Conservation (phyloP, 768 basidiomycete genomes). For the Rhizopogon sp. region DNA sequence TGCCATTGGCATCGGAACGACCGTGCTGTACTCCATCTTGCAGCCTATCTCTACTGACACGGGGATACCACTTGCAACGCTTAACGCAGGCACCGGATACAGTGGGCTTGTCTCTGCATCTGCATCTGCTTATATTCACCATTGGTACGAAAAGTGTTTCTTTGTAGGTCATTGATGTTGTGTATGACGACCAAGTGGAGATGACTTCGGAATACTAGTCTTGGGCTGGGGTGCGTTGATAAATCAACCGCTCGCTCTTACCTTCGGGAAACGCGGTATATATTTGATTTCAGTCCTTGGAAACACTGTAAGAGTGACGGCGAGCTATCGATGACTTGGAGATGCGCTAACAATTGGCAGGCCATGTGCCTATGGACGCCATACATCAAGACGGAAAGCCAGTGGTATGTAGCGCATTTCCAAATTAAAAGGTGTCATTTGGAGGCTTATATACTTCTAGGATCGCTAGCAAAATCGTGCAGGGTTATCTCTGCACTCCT, state of each 20-base stretch:
- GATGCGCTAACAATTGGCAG: neutral
- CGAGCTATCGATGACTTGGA: neutral
- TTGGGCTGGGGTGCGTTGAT: conserved; percentile 15
- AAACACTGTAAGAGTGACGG: conserved; percentile 5
- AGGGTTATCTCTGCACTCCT: conserved; percentile 16
- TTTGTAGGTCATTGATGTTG: conserved; percentile 4
- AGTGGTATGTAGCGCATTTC: conserved; percentile 7
- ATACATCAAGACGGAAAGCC: conserved; percentile 14
- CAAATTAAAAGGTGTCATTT: neutral
- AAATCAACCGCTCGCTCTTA: conserved; percentile 15
- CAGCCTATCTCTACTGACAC: conserved; percentile 14
- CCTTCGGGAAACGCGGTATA: conserved; percentile 15
- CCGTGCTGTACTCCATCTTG: conserved; percentile 13
- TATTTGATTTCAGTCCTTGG: conserved; percentile 15
- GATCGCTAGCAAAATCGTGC: conserved; percentile 16
- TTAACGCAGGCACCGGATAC: conserved; percentile 16
- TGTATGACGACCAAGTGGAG: neutral
- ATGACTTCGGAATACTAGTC: conserved; percentile 5
- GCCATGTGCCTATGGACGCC: conserved; percentile 15
- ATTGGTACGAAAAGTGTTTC: conserved; percentile 8
- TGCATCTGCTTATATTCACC: neutral
- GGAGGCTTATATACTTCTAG: neutral
- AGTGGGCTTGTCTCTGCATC: conserved; percentile 3
- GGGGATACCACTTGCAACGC: conserved; percentile 14
- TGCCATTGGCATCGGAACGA: conserved; percentile 13